Evolutionary conservation across 192 early-diverging fungal genomes (phyloP).

Genomic region (Dissophora globulifera): DNA sequence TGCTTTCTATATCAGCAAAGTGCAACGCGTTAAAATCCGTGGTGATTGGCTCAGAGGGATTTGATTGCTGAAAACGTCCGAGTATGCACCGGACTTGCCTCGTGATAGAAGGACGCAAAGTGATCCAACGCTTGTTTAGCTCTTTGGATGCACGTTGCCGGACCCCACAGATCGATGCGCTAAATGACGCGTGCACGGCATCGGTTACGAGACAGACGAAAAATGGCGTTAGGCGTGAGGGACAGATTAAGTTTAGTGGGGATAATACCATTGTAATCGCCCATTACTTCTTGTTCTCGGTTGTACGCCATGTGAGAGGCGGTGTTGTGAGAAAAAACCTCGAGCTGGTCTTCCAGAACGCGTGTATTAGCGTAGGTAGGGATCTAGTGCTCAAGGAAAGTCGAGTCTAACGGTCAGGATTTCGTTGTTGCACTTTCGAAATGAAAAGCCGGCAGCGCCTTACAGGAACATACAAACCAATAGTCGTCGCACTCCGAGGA

Average conservation of each 20-base stretch:
- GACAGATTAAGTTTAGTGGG: too few species aligned
- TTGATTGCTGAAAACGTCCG: not conserved
- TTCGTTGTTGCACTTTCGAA: too few species aligned
- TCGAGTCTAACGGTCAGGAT: too few species aligned
- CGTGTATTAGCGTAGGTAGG: conserved; percentile 4
- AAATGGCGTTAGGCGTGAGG: too few species aligned
- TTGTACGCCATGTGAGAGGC: conserved; percentile 12
- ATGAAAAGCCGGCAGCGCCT: not conserved
- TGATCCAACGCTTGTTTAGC: conserved; percentile 20
- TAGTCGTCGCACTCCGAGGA: conserved; percentile 16
- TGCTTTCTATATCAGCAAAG: conserved; percentile 11
- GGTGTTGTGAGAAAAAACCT: conserved; percentile 1
- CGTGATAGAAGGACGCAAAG: conserved; percentile 12
- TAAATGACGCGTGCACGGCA: not conserved
- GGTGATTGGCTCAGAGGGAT: not conserved
- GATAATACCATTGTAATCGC: not conserved
- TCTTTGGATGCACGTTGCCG: conserved; percentile 9
- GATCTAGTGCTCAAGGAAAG: conserved; percentile 16
- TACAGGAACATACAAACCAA: conserved; percentile 40
- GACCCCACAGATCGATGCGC: conserved; percentile 37
- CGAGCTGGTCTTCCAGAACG: not conserved
- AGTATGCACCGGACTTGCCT: conserved; percentile 14
- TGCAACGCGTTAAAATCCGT: not conserved
- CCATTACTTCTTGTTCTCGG: conserved; percentile 9
- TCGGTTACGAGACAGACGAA: too few species aligned